These are phyloP conservation scores for Encephalitozoon romaleae DNA, from an alignment of 371 early-diverging fungal genomes.

Conservation along the genomic window DNA sequence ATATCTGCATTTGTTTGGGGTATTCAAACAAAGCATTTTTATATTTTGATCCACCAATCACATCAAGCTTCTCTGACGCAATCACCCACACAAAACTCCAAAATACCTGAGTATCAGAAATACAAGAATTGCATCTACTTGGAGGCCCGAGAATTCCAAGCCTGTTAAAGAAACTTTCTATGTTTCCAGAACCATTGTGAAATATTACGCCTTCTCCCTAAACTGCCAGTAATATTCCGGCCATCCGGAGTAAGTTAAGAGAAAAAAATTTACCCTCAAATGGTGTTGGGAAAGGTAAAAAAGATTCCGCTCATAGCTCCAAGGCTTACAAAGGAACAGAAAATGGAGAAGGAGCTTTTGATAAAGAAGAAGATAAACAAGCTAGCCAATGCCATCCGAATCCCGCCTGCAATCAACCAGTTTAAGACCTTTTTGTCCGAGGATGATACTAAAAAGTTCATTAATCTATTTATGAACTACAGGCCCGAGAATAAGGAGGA, in stretches of 20 bases:
- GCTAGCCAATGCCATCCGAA: constrained; percentile 89
- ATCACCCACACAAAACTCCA: neutral
- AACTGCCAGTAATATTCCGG: neutral
- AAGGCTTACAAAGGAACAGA: constrained; percentile 29
- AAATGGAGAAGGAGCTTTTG: constrained; percentile 28
- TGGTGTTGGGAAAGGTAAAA: constrained; percentile 38
- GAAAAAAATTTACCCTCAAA: constrained; percentile 25
- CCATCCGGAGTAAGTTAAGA: neutral
- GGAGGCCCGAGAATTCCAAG: too few species aligned
- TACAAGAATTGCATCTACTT: neutral
- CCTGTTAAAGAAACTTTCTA: too few species aligned
- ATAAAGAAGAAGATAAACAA: constrained; percentile 64
- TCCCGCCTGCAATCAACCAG: constrained; percentile 97
- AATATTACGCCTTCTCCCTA: too few species aligned
- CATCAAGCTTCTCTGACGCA: neutral
- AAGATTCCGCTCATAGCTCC: neutral
- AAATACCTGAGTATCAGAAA: neutral
- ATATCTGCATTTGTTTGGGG: constrained; percentile 68
- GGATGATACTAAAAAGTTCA: constrained; percentile 75
- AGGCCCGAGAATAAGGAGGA: constrained; percentile 88
- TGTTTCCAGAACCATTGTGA: too few species aligned
- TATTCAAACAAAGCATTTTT: constrained; percentile 16
- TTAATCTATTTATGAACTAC: constrained; percentile 94
- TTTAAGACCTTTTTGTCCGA: constrained; percentile 87
- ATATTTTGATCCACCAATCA: constrained; percentile 16